phyloP scores from a whole-genome alignment of 345 rosid genomes.

The Anastatica hierochuntica region DNA sequence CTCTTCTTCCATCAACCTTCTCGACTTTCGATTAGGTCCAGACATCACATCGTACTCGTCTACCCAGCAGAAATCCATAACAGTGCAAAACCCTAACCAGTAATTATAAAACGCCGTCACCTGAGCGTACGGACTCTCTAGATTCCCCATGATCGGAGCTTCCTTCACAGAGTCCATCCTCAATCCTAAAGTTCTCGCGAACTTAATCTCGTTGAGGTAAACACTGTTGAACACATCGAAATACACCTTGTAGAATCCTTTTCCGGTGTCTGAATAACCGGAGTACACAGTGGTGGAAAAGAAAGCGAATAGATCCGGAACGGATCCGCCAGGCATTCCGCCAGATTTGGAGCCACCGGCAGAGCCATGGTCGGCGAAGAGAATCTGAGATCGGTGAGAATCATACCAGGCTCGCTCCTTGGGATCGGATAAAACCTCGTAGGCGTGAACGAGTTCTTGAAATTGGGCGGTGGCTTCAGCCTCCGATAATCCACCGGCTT shows the following conservation, averaged over 20 bases:
- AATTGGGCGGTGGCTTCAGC: slow-evolving; percentile 83
- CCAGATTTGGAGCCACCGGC: slow-evolving; percentile 27
- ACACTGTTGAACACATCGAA: slow-evolving; percentile 59
- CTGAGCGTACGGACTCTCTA: slow-evolving; percentile 61
- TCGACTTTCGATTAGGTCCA: slow-evolving; percentile 58
- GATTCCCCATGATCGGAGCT: slow-evolving; percentile 84
- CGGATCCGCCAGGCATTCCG: no score
- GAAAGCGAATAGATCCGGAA: slow-evolving; percentile 70
- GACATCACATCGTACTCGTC: slow-evolving; percentile 67
- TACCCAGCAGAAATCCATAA: slow-evolving; percentile 86
- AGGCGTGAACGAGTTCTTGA: slow-evolving; percentile 82
- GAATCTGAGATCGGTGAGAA: slow-evolving; percentile 85
- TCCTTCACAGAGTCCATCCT: slow-evolving; percentile 46
- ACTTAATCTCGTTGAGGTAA: slow-evolving; percentile 52
- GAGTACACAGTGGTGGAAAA: slow-evolving; percentile 65
- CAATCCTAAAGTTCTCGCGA: slow-evolving; percentile 50
- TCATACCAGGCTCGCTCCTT: slow-evolving; percentile 94
- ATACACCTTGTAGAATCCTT: slow-evolving; percentile 78
- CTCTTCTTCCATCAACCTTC: slow-evolving; percentile 92
- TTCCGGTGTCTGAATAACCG: slow-evolving; percentile 58
- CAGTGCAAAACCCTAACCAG: slow-evolving; percentile 75
- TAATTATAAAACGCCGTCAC: slow-evolving; percentile 78
- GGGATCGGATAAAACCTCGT: slow-evolving; percentile 82
- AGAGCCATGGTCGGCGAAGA: slow-evolving; percentile 57
- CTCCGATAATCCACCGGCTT: slow-evolving; percentile 64